Percentiles rank a stretch among this genome's conserved stretches.
Conservation (phyloP, 2,329 filamentous ascomycete genomes). For the Neoascochyta sp. region DNA sequence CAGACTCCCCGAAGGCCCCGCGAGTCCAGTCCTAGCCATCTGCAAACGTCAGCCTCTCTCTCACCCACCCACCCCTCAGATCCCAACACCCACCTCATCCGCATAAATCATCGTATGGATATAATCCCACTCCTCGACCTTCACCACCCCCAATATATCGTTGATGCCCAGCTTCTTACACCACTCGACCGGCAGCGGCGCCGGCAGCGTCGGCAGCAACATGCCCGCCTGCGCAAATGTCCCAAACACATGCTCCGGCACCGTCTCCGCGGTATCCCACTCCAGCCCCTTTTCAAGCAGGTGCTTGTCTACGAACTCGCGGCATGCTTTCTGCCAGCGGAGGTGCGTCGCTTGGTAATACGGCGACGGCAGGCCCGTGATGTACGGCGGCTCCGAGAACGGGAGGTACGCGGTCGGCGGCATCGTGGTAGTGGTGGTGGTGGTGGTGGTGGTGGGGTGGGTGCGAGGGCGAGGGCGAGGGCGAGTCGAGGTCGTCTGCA, state of each 20-base stretch:
- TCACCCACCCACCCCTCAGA: not conserved
- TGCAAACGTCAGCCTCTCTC: slow-evolving; percentile 21
- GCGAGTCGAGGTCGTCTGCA: no score
- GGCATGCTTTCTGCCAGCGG: slow-evolving; percentile 64
- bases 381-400: slow-evolving; percentile 70
- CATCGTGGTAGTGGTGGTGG: slow-evolving; percentile 15
- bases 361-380: slow-evolving; percentile 65
- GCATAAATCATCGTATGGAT: slow-evolving; percentile 66
- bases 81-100: slow-evolving; percentile 53
- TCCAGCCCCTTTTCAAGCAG: slow-evolving; percentile 61
- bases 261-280: slow-evolving; percentile 64
- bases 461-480: no score
- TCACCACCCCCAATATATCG: slow-evolving; percentile 61
- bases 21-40: slow-evolving; percentile 63
- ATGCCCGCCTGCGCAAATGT: slow-evolving; percentile 65
- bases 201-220: slow-evolving; percentile 65
- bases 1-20: slow-evolving; percentile 61
- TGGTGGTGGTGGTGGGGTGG: no score
- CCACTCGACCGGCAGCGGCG: slow-evolving; percentile 66
- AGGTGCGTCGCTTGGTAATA: slow-evolving; percentile 66
- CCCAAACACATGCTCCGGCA: slow-evolving; percentile 61
- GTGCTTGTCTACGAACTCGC: slow-evolving; percentile 62
- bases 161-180: slow-evolving; percentile 63
- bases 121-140: slow-evolving; percentile 71
- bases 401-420: slow-evolving; percentile 48